A percentile compares a stretch with the other conserved stretches of the same genome.
Evolutionary conservation across 129 eudicot genomes (phyloP).

Genomic region (Saposhnikovia divaricata): DNA sequence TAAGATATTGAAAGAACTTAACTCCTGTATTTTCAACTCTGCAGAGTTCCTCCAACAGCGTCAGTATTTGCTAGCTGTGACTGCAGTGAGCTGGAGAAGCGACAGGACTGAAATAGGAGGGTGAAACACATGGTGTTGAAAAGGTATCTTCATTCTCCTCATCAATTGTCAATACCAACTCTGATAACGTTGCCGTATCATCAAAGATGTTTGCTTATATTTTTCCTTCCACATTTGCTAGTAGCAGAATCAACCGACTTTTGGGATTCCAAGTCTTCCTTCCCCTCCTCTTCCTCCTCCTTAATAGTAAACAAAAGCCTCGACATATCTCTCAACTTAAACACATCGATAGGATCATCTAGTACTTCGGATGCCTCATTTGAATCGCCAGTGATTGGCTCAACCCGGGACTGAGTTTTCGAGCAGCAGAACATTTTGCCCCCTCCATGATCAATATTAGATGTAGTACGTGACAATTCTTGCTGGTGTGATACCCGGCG

Average conservation of each 20-base stretch:
- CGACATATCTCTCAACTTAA: slow-evolving; percentile 42
- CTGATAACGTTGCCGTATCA: slow-evolving; percentile 13
- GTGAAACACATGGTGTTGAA: slow-evolving; percentile 56
- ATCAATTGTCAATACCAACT: slow-evolving; percentile 10
- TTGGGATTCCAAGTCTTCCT: slow-evolving; percentile 44
- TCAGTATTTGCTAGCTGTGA: not conserved
- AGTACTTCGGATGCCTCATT: not conserved
- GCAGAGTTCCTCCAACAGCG: not conserved
- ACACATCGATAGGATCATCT: slow-evolving; percentile 35
- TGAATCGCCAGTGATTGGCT: slow-evolving; percentile 17
- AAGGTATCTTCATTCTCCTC: slow-evolving; percentile 21
- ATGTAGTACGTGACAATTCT: not conserved
- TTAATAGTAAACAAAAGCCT: slow-evolving; percentile 57
- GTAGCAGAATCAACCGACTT: slow-evolving; percentile 3
- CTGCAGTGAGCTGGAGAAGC: slow-evolving; percentile 37
- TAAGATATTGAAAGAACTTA: not conserved
- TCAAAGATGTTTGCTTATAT: slow-evolving; percentile 11
- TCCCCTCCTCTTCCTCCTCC: slow-evolving; percentile 68
- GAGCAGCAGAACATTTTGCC: slow-evolving; percentile 24
- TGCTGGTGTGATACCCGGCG: slow-evolving; percentile 33
- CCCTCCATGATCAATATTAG: not conserved
- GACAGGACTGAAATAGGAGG: slow-evolving; percentile 53
- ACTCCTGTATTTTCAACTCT: not conserved
- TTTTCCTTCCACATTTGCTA: not conserved
- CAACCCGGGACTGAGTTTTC: slow-evolving; percentile 32